A percentile compares a stretch with the other conserved stretches of the same genome.
phyloP scores from a whole-genome alignment of 805 yeast species.

The Kazachstania martiniae region DNA sequence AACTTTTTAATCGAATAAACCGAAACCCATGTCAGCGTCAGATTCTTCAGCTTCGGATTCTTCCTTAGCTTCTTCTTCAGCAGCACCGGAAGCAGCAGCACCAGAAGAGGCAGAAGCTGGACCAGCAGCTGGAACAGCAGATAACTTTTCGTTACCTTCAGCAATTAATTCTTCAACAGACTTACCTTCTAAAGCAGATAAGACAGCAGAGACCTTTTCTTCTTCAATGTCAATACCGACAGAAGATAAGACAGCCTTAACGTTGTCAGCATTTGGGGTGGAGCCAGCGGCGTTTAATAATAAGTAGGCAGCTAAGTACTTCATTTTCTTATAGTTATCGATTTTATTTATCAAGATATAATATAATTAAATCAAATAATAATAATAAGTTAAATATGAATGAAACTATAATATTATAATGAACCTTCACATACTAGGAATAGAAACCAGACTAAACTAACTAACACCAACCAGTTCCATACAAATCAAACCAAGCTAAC shows the following conservation, averaged over 20 bases:
- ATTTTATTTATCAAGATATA: no score
- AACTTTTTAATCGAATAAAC: constrained; percentile 86
- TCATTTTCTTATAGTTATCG: constrained; percentile 38
- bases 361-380: no score
- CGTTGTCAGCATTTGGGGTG: constrained; percentile 87
- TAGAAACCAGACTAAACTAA: no score
- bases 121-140: constrained; percentile 97
- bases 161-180: constrained; percentile 79
- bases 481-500: no score
- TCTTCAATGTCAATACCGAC: constrained; percentile 96
- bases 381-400: no score
- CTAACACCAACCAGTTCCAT: no score
- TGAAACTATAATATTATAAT: no score
- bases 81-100: constrained; percentile 38
- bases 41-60: constrained; percentile 60
- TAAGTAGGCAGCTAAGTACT: constrained; percentile 99
- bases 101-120: constrained; percentile 72
- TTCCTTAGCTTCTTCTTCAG: constrained; percentile 46
- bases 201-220: constrained; percentile 68
- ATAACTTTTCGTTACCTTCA: constrained; percentile 92
- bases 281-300: constrained; percentile 96
- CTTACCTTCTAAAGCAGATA: constrained; percentile 90
- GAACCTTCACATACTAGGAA: no score
- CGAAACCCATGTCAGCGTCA: constrained; percentile 88
- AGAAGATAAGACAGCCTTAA: constrained; percentile 78